Percentiles rank a stretch among this genome's conserved stretches.
Evolutionary conservation across 129 eudicot genomes (phyloP).

Genomic region (Tanacetum coccineum): DNA sequence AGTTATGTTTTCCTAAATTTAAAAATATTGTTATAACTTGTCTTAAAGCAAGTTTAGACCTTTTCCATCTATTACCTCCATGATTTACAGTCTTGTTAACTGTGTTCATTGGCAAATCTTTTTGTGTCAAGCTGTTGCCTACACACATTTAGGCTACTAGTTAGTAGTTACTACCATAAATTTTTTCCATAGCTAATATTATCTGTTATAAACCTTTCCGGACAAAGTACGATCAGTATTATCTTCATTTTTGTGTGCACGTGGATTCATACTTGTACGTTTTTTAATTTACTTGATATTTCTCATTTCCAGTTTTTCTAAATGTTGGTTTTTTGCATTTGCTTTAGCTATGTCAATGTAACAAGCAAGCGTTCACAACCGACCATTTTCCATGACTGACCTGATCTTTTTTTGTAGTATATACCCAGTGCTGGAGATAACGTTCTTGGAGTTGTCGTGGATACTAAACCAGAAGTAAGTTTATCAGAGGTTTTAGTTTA

Average conservation of each 20-base stretch:
- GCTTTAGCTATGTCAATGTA: neutral
- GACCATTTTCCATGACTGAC: constrained; percentile 5
- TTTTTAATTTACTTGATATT: neutral
- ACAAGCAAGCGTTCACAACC: constrained; percentile 1
- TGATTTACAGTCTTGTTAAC: constrained; percentile 7
- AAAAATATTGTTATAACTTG: neutral
- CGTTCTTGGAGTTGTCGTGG: constrained; percentile 86
- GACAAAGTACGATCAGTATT: neutral
- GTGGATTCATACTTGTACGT: neutral
- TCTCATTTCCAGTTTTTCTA: neutral
- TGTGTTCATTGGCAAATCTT: neutral
- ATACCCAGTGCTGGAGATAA: constrained; percentile 84
- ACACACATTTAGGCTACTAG: neutral
- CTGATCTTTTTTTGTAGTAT: constrained; percentile 53
- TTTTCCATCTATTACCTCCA: neutral
- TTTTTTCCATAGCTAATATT: neutral
- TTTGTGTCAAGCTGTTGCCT: neutral
- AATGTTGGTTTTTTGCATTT: neutral
- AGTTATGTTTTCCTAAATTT: neutral
- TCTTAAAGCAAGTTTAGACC: neutral
- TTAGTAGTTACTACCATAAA: neutral
- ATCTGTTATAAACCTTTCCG: neutral
- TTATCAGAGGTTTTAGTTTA: neutral
- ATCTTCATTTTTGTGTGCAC: neutral
- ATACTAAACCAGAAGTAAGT: constrained; percentile 87